Evolutionary conservation across 2,329 filamentous ascomycete species (phyloP), one percentile per base, ranked within the genome.

Genomic region (Cercospora nicotianae): DNA sequence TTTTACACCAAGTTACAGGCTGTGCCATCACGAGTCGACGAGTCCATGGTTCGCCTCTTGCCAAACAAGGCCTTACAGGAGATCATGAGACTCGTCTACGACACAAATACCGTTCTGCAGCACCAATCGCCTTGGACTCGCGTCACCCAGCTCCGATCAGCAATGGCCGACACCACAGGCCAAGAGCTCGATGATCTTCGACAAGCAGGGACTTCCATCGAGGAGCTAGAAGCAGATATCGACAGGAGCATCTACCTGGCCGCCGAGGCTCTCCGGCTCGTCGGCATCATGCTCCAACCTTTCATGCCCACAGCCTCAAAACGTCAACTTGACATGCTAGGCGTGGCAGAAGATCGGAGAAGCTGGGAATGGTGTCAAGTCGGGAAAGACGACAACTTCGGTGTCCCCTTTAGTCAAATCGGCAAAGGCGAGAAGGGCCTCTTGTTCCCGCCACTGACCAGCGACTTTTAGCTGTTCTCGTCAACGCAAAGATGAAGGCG

Each of bases 271-370:
- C 78, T 97, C 58, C 90, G 95, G 42, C 87, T 97, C 26, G 83
- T 85, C 0, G 92, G 90, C 13, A 97, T 99, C 73, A 83, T 98
- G 58, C 82, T 99, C 55, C 94, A 97, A 79, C 93, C 95, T 1
- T 92, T 94, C 76, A 96, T 99, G 86, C 95, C 95, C 0, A 84
- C 82, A 48, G 96, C 96, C 79, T 87, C 92, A 58, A 80, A 81
- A 10, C 82, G 87, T 72, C 80, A 97, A 33, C 85, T 99, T 0
- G 90, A 97, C 77, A 86, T 90, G 75, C 82, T 99, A 8, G 90
- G 91, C 1, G 93, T 99, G 4, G 80, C 83, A 3, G 77, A 82
- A 8, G 83, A 86, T 9, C 86, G 86, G 63, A 85, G 94, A 66
- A 86, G 82, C 0, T 86, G 93, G 68, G 81, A 85, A 18, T 86